These are phyloP conservation scores for Boletus vermiculosoides DNA, from an alignment of 768 basidiomycete species.

Conservation along the genomic window DNA sequence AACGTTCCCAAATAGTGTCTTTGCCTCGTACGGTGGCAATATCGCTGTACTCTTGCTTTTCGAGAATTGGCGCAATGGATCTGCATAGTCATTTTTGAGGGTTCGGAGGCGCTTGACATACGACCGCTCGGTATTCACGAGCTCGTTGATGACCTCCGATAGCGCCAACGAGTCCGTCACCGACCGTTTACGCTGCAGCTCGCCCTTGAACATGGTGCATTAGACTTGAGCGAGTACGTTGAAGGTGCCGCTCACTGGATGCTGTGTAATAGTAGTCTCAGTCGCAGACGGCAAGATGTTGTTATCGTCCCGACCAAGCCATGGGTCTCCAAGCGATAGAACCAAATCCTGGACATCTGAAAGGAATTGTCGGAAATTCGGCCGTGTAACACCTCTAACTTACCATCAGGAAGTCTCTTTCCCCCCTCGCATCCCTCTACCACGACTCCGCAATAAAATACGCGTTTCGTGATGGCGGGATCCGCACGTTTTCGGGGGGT, in stretches of 20 bases:
- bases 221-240: constrained; percentile 6
- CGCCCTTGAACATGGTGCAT: constrained; percentile 23
- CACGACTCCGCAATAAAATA: constrained; percentile 87
- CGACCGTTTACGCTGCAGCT: constrained; percentile 48
- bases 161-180: constrained; percentile 65
- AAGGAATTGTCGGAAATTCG: constrained; percentile 11
- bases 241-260: constrained; percentile 41
- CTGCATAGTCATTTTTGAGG: constrained; percentile 86
- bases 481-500: constrained; percentile 42
- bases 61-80: constrained; percentile 85
- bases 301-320: constrained; percentile 51
- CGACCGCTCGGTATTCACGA: constrained; percentile 84
- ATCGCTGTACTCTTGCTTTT: constrained; percentile 83
- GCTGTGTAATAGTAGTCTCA: constrained; percentile 37
- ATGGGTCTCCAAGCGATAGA: constrained; percentile 68
- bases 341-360: constrained; percentile 79
- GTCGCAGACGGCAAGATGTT: constrained; percentile 45
- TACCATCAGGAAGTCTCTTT: constrained; percentile 66
- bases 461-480: constrained; percentile 63
- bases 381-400: constrained; percentile 13
- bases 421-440: constrained; percentile 80
- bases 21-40: constrained; percentile 87
- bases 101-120: constrained; percentile 83
- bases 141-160: constrained; percentile 75
- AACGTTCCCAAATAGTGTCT: constrained; percentile 90